phyloP scores from a whole-genome alignment of 192 early-diverging fungal genomes.

The Rhizophagus clarus region DNA sequence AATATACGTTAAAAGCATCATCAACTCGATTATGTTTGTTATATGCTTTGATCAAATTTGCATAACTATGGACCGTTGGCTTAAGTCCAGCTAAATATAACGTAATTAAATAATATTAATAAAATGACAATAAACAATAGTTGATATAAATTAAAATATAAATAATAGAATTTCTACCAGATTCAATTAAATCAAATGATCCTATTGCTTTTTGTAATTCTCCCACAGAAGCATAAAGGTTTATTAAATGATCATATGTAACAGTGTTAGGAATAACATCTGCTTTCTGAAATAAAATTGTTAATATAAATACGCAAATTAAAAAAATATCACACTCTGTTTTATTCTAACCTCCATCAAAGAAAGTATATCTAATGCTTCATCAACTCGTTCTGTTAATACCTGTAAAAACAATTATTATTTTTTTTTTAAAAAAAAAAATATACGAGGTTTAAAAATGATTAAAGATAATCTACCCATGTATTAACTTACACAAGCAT shows the following conservation, averaged over 20 bases:
- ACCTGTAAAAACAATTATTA: background rate
- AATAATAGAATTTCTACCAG: slow-evolving; percentile 37
- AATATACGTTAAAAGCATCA: slow-evolving; percentile 77
- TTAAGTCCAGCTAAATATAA: slow-evolving; percentile 1
- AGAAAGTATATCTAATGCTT: background rate
- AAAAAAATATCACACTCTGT: background rate
- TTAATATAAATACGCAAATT: background rate
- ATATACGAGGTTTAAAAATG: background rate
- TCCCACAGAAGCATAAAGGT: slow-evolving; percentile 72
- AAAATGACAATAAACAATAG: no score
- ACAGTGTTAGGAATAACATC: slow-evolving; percentile 67
- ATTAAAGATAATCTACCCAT: background rate
- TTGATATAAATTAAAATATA: background rate
- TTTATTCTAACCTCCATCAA: slow-evolving; percentile 1
- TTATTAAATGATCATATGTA: slow-evolving; percentile 77
- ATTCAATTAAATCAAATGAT: slow-evolving; percentile 66
- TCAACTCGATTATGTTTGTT: slow-evolving; percentile 57
- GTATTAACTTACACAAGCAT: slow-evolving; percentile 12
- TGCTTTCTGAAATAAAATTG: slow-evolving; percentile 39
- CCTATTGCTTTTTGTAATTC: slow-evolving; percentile 61
- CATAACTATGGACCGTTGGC: slow-evolving; percentile 70
- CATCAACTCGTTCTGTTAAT: background rate
- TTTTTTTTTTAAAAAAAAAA: background rate
- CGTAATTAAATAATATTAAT: no score
- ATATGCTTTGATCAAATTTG: slow-evolving; percentile 72